Evolutionary conservation across 345 rosid genomes (phyloP), one percentile per base, ranked within the genome.

Genomic region (Arabidopsis arenosa): DNA sequence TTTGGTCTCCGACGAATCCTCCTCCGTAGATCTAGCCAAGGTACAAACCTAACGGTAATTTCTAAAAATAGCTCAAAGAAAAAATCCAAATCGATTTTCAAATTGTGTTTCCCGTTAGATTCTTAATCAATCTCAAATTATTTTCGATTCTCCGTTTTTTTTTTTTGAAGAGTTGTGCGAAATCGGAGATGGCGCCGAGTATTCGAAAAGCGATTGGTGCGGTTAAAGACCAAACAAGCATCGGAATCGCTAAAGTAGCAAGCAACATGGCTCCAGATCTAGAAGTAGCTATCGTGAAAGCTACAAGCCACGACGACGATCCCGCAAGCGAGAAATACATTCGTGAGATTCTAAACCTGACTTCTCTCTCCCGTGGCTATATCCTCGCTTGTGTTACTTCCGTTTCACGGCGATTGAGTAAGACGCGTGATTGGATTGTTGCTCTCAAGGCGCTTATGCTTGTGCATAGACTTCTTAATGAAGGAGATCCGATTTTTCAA

Each of bases 241-340:
- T 95, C 3, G 82, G 99, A 55, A 78, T 95, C 28, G 99, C 99
- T 10, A 95, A 92, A 70, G 97, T 95, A 11, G 89, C 94, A 0
- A 87, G 99, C 48, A 92, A 90, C 83, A 65, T 90, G 76, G 96
- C 98, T n/a, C 98, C 99, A 49, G 98, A 95, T 75, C 96, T 95
- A 3, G 97, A 95, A 70, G 99, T 95, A 14, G 86, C 89, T 47
- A 83, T 95, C 40, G 99, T 95, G 44, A 95, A 95, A 74, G 98
- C 94, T 37, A 95, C 98, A 3, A 90, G 89, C 81, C 99, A 95
- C 65, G 96, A 92, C 69, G 94, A 90, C 11, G 98, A 90, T 12
- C 99, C 93, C 0, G 85, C 99, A 0, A 87, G 84, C 48, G 98
- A 95, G 83, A 95, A 92, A 73, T 88, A 95, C 48, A 32, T 89